Conservation (phyloP, 2,329 filamentous ascomycete species). For the Nemania sp. region DNA sequence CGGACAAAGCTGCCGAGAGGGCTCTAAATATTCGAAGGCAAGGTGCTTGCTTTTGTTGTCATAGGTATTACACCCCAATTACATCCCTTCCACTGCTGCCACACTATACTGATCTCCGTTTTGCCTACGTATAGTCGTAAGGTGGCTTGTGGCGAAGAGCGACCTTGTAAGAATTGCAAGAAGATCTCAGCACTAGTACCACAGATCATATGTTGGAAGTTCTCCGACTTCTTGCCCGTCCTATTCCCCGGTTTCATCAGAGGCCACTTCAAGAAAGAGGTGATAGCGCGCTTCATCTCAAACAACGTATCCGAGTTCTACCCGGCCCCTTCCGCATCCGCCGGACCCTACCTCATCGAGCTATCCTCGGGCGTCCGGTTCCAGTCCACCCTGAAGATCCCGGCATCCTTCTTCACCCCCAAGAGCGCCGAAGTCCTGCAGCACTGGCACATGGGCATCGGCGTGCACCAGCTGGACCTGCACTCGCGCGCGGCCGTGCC, state of each 20-base stretch:
- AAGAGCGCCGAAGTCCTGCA: constrained; percentile 61
- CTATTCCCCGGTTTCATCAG: constrained; percentile 67
- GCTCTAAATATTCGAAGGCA: constrained; percentile 66
- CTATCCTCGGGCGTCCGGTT: constrained; percentile 63
- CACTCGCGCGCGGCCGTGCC: constrained; percentile 59
- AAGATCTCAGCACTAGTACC: constrained; percentile 64
- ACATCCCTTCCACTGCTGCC: not conserved
- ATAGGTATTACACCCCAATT: constrained; percentile 47
- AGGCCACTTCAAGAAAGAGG: constrained; percentile 62
- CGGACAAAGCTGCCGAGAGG: constrained; percentile 65
- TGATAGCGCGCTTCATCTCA: constrained; percentile 61
- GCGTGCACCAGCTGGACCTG: constrained; percentile 56
- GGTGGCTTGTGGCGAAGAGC: constrained; percentile 67
- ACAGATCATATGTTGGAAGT: constrained; percentile 70
- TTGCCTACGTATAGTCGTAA: constrained; percentile 58
- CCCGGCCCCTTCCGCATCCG: constrained; percentile 14
- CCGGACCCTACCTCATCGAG: constrained; percentile 58
- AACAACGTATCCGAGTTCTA: constrained; percentile 57
- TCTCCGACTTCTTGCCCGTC: constrained; percentile 65
- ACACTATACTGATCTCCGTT: constrained; percentile 11
- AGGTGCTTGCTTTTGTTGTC: constrained; percentile 71
- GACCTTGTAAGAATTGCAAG: constrained; percentile 68
- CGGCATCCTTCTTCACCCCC: constrained; percentile 65
- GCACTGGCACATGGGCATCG: constrained; percentile 62
- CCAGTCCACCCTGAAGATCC: constrained; percentile 58